phyloP scores from a whole-genome alignment of 805 yeast species.

The Maudiozyma barnettii region DNA sequence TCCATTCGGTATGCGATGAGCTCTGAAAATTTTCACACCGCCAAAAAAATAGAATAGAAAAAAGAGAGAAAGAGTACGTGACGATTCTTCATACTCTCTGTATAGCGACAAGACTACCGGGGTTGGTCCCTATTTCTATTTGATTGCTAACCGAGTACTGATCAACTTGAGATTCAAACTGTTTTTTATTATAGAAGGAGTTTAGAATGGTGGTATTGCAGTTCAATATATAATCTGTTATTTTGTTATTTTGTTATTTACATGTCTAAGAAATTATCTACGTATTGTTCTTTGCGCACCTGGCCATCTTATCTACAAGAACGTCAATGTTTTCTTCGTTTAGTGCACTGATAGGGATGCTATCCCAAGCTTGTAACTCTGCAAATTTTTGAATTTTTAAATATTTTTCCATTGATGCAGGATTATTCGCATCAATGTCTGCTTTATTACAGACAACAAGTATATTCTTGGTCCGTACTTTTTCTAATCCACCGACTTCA shows the following conservation, averaged over 20 bases:
- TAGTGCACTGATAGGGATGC: conserved; percentile 78
- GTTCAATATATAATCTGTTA: no score
- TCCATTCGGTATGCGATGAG: conserved; percentile 11
- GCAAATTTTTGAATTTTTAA: conserved; percentile 36
- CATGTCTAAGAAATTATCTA: no score
- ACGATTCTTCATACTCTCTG: no score
- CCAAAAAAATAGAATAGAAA: no score
- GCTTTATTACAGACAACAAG: conserved; percentile 92
- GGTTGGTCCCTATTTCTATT: no score
- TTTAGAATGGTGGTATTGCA: no score
- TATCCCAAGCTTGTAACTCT: conserved; percentile 46
- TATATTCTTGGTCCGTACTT: conserved; percentile 51
- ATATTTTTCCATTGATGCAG: conserved; percentile 41
- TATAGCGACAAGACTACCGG: no score
- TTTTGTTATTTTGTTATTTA: no score
- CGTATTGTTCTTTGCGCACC: conserved; percentile 13
- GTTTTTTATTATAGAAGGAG: no score
- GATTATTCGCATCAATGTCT: conserved; percentile 42
- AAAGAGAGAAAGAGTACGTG: no score
- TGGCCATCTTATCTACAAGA: conserved; percentile 65
- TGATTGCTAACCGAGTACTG: no score
- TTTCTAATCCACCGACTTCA: conserved; percentile 58
- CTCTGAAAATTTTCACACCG: conserved; percentile 14
- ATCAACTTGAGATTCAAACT: no score
- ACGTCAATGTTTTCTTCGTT: conserved; percentile 62